Evolutionary conservation across 2,329 filamentous ascomycete genomes (phyloP).

Genomic region (Blastomyces silverae): DNA sequence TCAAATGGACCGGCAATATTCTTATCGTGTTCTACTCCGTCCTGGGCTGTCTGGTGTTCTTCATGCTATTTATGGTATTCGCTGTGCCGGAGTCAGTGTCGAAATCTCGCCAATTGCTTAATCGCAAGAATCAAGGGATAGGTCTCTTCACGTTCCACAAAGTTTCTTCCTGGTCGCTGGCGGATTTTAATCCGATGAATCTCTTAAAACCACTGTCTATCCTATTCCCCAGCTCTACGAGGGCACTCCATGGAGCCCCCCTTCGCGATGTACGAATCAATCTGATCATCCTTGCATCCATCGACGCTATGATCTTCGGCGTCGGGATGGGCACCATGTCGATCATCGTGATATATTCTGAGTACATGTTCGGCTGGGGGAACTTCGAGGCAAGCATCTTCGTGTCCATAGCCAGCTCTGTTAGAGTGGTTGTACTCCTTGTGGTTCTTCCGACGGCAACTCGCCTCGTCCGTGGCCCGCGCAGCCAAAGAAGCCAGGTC

Average conservation of each 20-base stretch:
- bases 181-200: conserved; percentile 50
- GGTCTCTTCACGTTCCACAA: conserved; percentile 34
- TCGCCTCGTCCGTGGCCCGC: conserved; percentile 58
- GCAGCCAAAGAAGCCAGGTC: conserved; percentile 32
- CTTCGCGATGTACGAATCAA: conserved; percentile 63
- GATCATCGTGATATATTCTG: conserved; percentile 78
- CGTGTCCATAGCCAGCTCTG: conserved; percentile 69
- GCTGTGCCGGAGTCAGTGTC: conserved; percentile 80
- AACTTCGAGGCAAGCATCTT: conserved; percentile 74
- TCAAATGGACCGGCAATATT: conserved; percentile 66
- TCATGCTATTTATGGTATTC: conserved; percentile 64
- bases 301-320: conserved; percentile 77
- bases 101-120: conserved; percentile 60
- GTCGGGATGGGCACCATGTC: conserved; percentile 72
- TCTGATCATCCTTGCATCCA: conserved; percentile 68
- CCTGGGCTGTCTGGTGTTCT: conserved; percentile 63
- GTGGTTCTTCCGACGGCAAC: conserved; percentile 69
- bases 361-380: conserved; percentile 73
- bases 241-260: conserved; percentile 42
- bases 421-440: conserved; percentile 69
- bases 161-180: conserved; percentile 31
- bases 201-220: conserved; percentile 70
- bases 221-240: conserved; percentile 56
- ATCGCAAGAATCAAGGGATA: conserved; percentile 59
- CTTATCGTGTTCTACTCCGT: conserved; percentile 80